These are phyloP conservation scores for Salix koriyanagi DNA, from an alignment of 345 rosid species.

Conservation along the genomic window DNA sequence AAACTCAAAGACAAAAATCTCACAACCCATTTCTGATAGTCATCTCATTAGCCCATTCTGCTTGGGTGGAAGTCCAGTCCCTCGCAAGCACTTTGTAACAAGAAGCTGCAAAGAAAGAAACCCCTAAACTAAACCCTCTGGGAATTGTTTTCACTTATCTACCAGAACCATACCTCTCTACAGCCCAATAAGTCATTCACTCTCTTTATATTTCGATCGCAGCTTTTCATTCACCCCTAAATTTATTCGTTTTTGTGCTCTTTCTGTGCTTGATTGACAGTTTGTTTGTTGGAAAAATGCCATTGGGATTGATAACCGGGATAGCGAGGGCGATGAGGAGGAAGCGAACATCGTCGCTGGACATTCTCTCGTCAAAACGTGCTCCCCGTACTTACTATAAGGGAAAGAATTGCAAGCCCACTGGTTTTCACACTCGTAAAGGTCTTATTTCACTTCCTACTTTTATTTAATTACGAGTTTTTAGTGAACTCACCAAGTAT, in stretches of 20 bases:
- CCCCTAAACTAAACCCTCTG: neutral
- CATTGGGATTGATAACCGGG: constrained; percentile 58
- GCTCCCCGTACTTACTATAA: constrained; percentile 77
- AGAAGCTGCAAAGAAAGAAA: neutral
- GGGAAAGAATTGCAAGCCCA: constrained; percentile 76
- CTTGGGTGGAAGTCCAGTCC: neutral
- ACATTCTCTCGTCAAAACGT: constrained; percentile 74
- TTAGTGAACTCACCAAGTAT: neutral
- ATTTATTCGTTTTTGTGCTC: neutral
- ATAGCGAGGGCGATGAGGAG: constrained; percentile 62
- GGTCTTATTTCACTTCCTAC: constrained; percentile 26
- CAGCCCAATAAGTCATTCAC: neutral
- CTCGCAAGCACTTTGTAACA: neutral
- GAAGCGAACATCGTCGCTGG: constrained; percentile 77
- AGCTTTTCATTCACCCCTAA: neutral
- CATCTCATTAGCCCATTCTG: too few species aligned
- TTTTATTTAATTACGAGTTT: too few species aligned
- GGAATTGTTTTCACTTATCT: neutral
- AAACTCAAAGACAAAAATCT: too few species aligned
- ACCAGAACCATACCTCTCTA: neutral
- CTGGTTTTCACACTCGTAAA: constrained; percentile 86
- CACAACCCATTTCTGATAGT: too few species aligned
- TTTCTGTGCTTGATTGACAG: neutral
- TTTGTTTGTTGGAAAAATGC: constrained; percentile 29
- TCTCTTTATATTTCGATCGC: neutral